These are phyloP conservation scores for Xenosphaeropsis pyriputrescens DNA, from an alignment of 2,329 filamentous ascomycete genomes.

Conservation along the genomic window DNA sequence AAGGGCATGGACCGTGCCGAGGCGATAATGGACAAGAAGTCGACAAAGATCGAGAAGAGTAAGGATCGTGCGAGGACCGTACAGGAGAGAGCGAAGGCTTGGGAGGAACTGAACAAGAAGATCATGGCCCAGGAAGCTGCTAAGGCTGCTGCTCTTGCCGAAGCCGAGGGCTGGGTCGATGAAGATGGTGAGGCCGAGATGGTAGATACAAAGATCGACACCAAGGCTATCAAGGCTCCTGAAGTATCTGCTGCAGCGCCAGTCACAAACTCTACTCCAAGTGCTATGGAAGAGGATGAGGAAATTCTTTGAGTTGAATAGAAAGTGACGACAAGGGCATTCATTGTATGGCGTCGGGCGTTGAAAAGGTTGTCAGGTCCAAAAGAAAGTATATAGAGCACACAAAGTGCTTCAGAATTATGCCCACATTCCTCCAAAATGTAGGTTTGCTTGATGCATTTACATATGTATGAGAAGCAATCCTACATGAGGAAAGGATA, in stretches of 20 bases:
- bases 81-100: slow-evolving; percentile 33
- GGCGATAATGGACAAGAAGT: slow-evolving; percentile 42
- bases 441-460: too few species aligned
- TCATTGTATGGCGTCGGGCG: too few species aligned
- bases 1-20: slow-evolving; percentile 42
- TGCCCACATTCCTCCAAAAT: too few species aligned
- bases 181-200: slow-evolving; percentile 5
- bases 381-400: too few species aligned
- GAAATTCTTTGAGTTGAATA: slow-evolving; percentile 10
- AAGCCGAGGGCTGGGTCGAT: slow-evolving; percentile 9
- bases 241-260: slow-evolving; percentile 1
- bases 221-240: slow-evolving; percentile 6
- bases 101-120: slow-evolving; percentile 42
- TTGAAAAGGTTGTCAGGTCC: too few species aligned
- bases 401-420: too few species aligned
- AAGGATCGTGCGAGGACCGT: slow-evolving; percentile 30
- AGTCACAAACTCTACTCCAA: slow-evolving; percentile 2
- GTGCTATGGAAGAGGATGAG: slow-evolving; percentile 10
- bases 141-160: slow-evolving; percentile 9
- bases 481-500: too few species aligned
- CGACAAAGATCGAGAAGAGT: slow-evolving; percentile 39
- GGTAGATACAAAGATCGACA: slow-evolving; percentile 1
- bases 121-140: slow-evolving; percentile 12
- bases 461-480: too few species aligned
- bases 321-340: too few species aligned